Percentiles rank a stretch among this genome's conserved stretches.
Evolutionary conservation across 768 basidiomycete species (phyloP).

Genomic region (Suillus occidentalis): DNA sequence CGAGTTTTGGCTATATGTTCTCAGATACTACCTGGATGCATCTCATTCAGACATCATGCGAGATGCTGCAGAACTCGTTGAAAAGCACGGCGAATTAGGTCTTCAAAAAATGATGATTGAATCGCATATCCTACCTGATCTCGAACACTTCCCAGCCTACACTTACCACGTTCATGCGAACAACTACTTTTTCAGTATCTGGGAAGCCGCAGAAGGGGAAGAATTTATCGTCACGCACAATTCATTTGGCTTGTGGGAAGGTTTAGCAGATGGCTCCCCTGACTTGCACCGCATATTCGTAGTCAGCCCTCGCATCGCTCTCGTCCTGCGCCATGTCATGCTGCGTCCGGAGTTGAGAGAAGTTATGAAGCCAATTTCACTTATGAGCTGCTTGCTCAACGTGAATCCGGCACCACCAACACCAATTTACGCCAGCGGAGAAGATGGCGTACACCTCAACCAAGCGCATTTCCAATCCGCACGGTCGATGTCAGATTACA

Average conservation of each 20-base stretch:
- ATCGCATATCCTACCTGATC: slow-evolving; percentile 5
- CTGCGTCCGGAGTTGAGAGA: slow-evolving; percentile 9
- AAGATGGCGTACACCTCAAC: too few relatives aligned
- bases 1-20: not conserved
- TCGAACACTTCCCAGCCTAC: slow-evolving; percentile 21
- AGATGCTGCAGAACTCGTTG: not conserved
- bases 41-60: not conserved
- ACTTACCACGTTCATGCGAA: slow-evolving; percentile 30
- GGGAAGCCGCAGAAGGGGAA: slow-evolving; percentile 33
- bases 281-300: slow-evolving; percentile 33
- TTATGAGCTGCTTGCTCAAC: not conserved
- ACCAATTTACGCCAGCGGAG: not conserved
- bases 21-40: not conserved
- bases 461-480: not conserved
- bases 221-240: slow-evolving; percentile 38
- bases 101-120: not conserved
- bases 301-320: slow-evolving; percentile 35
- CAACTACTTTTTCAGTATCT: slow-evolving; percentile 11
- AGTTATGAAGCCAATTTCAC: not conserved
- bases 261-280: slow-evolving; percentile 19
- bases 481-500: not conserved
- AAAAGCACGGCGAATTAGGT: not conserved
- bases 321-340: slow-evolving; percentile 28
- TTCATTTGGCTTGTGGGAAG: slow-evolving; percentile 37
- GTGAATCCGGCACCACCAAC: not conserved